Evolutionary conservation across 2,329 filamentous ascomycete genomes (phyloP).

Genomic region (Didymella keratinophila): DNA sequence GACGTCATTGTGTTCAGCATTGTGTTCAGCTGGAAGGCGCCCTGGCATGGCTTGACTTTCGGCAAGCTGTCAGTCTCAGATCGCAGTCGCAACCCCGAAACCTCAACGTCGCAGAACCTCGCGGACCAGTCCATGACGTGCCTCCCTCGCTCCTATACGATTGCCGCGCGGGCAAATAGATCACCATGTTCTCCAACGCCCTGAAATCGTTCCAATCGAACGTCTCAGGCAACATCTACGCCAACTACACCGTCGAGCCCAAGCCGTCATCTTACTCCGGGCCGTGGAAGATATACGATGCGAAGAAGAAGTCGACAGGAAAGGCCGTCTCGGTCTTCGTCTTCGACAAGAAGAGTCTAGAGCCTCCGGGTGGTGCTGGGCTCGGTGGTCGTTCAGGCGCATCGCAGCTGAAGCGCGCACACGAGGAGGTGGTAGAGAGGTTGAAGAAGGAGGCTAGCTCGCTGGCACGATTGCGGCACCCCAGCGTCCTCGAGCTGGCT

Average conservation of each 20-base stretch:
- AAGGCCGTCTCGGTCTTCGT: conserved; percentile 91
- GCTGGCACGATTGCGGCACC: conserved; percentile 86
- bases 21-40: conserved; percentile 11
- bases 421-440: conserved; percentile 90
- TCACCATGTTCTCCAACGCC: conserved; percentile 82
- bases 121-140: conserved; percentile 42
- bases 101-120: conserved; percentile 24
- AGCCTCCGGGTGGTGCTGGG: conserved; percentile 67
- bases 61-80: conserved; percentile 33
- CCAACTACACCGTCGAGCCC: conserved; percentile 85
- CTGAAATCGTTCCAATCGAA: conserved; percentile 95
- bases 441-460: conserved; percentile 91
- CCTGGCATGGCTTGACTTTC: conserved; percentile 30
- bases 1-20: conserved; percentile 10
- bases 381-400: conserved; percentile 67
- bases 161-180: conserved; percentile 38
- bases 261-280: conserved; percentile 81
- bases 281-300: conserved; percentile 97
- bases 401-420: conserved; percentile 76
- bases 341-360: conserved; percentile 88
- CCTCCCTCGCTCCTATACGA: conserved; percentile 25
- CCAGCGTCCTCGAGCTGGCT: conserved; percentile 88
- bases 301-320: conserved; percentile 93
- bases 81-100: conserved; percentile 25
- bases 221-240: conserved; percentile 90